A percentile compares a stretch with the other conserved stretches of the same genome.
Evolutionary conservation across 495 filamentous ascomycete genomes (phyloP).

Genomic region (Baudoinia panamericana): DNA sequence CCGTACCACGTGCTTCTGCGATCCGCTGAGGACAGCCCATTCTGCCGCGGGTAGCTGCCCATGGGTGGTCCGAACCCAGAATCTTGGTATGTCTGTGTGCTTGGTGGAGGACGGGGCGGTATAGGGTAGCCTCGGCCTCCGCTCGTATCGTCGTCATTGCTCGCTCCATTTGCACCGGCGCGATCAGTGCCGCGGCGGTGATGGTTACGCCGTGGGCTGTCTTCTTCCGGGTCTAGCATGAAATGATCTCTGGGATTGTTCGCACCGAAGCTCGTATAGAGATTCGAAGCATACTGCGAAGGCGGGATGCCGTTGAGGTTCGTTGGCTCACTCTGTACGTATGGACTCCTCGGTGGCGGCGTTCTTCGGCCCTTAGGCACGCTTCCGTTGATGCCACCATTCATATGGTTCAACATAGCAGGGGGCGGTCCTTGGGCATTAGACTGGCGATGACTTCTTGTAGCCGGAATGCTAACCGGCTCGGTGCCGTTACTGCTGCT

Average conservation of each 20-base stretch:
- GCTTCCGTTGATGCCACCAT: not conserved
- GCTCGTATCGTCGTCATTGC: not conserved
- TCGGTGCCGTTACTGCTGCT: slow-evolving; percentile 4
- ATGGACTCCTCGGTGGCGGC: slow-evolving; percentile 6
- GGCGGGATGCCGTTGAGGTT: slow-evolving; percentile 1
- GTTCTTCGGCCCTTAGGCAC: slow-evolving; percentile 1
- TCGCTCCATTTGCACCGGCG: not conserved
- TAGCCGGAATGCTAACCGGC: slow-evolving; percentile 11
- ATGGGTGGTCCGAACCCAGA: not conserved
- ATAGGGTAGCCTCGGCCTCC: slow-evolving; percentile 16
- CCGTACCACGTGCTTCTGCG: slow-evolving; percentile 9
- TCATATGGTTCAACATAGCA: slow-evolving; percentile 10
- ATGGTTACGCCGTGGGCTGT: slow-evolving; percentile 1
- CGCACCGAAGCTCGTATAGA: not conserved
- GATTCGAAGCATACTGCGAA: slow-evolving; percentile 10
- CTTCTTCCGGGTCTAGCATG: slow-evolving; percentile 2
- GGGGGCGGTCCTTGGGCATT: slow-evolving; percentile 10
- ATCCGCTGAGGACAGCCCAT: not conserved
- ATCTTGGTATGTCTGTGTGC: not conserved
- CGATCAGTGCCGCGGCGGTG: slow-evolving; percentile 1
- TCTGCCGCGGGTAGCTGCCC: slow-evolving; percentile 10
- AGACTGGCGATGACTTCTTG: slow-evolving; percentile 6
- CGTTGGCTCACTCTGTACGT: slow-evolving; percentile 8
- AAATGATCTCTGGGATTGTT: slow-evolving; percentile 5
- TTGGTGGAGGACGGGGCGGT: slow-evolving; percentile 12